Conservation (phyloP, 1,139 yeast species). For the Hansenula lynferdii region DNA sequence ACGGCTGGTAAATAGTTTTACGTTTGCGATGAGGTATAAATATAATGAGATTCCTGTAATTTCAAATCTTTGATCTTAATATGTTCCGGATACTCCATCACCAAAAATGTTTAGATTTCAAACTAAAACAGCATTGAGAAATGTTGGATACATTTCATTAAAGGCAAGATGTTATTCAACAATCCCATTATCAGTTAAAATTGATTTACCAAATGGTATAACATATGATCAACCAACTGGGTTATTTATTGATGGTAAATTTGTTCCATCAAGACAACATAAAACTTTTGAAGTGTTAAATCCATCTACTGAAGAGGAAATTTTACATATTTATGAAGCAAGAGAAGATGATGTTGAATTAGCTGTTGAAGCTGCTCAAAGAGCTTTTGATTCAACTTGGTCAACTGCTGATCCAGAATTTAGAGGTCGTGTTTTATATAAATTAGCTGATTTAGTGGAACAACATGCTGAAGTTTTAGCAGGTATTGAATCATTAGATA, state of each 20-base stretch:
- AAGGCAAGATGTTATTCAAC: constrained; percentile 25
- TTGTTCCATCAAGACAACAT: constrained; percentile 34
- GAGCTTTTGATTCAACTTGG: constrained; percentile 38
- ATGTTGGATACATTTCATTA: constrained; percentile 12
- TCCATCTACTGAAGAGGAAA: constrained; percentile 43
- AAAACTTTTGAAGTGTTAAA: constrained; percentile 38
- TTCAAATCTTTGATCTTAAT: no score
- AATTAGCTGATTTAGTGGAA: constrained; percentile 58
- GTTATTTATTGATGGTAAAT: constrained; percentile 42
- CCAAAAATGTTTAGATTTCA: constrained; percentile 9
- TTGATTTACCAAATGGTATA: constrained; percentile 50
- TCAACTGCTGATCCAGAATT: constrained; percentile 38
- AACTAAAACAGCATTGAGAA: constrained; percentile 7
- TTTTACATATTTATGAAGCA: constrained; percentile 41
- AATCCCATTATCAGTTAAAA: constrained; percentile 40
- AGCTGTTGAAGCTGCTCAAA: constrained; percentile 42
- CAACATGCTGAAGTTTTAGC: constrained; percentile 51
- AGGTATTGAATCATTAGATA: constrained; percentile 68
- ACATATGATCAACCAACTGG: constrained; percentile 49
- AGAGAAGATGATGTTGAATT: constrained; percentile 41
- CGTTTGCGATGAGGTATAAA: background rate
- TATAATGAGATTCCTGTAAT: no score
- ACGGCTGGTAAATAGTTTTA: background rate
- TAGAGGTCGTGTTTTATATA: constrained; percentile 49
- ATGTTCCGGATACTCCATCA: no score